phyloP scores from a whole-genome alignment of 2,329 filamentous ascomycete genomes.

The Penicillium sp. region DNA sequence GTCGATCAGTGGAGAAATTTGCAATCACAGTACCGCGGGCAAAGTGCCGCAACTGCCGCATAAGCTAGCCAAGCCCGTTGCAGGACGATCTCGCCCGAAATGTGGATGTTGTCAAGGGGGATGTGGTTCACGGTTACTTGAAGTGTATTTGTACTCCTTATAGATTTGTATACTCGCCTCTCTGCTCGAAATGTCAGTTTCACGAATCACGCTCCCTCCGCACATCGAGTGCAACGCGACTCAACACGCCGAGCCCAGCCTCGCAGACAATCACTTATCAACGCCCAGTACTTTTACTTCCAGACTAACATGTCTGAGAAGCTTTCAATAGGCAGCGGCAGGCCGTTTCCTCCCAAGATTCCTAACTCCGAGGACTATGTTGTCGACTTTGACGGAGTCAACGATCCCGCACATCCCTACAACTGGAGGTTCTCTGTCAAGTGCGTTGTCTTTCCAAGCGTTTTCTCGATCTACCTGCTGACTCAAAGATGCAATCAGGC shows the following conservation, averaged over 20 bases:
- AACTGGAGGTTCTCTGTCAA: conserved; percentile 55
- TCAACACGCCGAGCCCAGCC: background rate
- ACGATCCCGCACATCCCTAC: conserved; percentile 55
- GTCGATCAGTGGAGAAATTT: background rate
- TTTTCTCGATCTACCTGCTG: background rate
- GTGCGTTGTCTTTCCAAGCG: conserved; percentile 21
- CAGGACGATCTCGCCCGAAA: no score
- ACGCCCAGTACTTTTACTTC: background rate
- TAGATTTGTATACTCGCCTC: background rate
- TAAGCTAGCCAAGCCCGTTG: background rate
- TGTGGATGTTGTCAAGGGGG: background rate
- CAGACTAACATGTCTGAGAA: conserved; percentile 9
- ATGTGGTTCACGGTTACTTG: background rate
- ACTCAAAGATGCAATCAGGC: conserved; percentile 10
- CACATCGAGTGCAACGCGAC: background rate
- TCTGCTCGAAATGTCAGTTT: background rate
- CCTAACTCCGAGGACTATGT: conserved; percentile 55
- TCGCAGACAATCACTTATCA: background rate
- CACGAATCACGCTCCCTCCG: background rate
- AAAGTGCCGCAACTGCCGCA: conserved; percentile 8
- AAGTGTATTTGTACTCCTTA: background rate
- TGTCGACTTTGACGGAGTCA: conserved; percentile 55
- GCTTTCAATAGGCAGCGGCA: conserved; percentile 37
- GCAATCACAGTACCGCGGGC: background rate
- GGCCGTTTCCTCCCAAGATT: conserved; percentile 51